Conservation (phyloP, 225 moss, liverwort and hornwort species). For the Antitrichia curtipendula region DNA sequence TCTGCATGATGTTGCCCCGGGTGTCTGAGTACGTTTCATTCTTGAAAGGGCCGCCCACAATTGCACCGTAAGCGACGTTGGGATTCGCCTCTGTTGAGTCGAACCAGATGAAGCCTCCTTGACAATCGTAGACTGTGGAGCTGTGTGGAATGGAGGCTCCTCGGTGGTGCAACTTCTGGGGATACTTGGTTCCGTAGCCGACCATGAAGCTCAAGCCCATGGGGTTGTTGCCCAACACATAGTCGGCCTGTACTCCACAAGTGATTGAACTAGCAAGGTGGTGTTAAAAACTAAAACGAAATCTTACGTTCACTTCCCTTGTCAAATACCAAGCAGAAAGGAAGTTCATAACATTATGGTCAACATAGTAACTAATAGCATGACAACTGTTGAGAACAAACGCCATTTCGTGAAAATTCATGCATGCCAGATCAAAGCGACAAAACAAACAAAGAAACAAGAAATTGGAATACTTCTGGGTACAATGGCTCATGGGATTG, state of each 20-base stretch:
- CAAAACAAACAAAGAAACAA: too few relatives aligned
- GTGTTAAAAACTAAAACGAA: not conserved
- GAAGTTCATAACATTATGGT: not conserved
- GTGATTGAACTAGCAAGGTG: not conserved
- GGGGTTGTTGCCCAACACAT: slow-evolving; percentile 69
- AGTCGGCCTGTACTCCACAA: slow-evolving; percentile 43
- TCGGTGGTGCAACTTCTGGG: slow-evolving; percentile 59
- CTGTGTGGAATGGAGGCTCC: slow-evolving; percentile 70
- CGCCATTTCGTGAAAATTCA: not conserved
- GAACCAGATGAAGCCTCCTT: slow-evolving; percentile 52
- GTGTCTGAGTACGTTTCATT: slow-evolving; percentile 51
- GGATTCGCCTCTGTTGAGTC: slow-evolving; percentile 35
- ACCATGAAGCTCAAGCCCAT: slow-evolving; percentile 64
- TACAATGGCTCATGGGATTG: too few relatives aligned
- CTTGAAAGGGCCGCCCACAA: slow-evolving; percentile 72
- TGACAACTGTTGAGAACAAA: not conserved
- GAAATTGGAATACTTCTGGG: not conserved
- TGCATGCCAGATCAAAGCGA: not conserved
- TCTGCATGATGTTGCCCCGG: slow-evolving; percentile 50
- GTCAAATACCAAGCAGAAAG: not conserved
- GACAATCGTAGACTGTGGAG: slow-evolving; percentile 28
- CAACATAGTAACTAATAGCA: too few relatives aligned
- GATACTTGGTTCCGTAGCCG: slow-evolving; percentile 61
- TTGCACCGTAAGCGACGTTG: slow-evolving; percentile 60
- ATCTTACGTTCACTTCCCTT: not conserved